Evolutionary conservation across 2,329 filamentous ascomycete species (phyloP).

Genomic region (Monascus ruber): DNA sequence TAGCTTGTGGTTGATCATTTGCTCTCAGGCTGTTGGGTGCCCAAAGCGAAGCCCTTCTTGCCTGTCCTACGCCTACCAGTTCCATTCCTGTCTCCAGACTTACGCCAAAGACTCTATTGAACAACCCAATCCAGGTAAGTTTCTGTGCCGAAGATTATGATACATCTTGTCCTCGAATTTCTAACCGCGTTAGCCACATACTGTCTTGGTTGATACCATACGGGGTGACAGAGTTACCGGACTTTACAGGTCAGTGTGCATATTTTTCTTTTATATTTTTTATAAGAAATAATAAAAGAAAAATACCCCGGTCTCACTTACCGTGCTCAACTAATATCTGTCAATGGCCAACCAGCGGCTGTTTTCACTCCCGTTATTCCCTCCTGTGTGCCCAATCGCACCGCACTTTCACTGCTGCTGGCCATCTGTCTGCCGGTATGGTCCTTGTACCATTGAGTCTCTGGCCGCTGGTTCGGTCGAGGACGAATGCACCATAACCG

Average conservation of each 20-base stretch:
- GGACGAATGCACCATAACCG: background rate
- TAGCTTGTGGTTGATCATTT: too few species aligned
- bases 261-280: background rate
- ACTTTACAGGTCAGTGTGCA: conserved; percentile 1
- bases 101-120: background rate
- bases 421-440: conserved; percentile 6
- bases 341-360: conserved; percentile 17
- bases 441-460: background rate
- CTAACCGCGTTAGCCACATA: conserved; percentile 5
- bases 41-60: too few species aligned
- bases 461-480: conserved; percentile 3
- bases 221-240: conserved; percentile 1
- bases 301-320: too few species aligned
- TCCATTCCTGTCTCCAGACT: background rate
- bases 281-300: too few species aligned
- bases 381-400: conserved; percentile 8
- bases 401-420: conserved; percentile 6
- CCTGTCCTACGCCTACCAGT: too few species aligned
- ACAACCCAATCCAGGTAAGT: background rate
- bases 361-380: conserved; percentile 14
- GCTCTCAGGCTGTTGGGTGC: too few species aligned
- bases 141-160: too few species aligned
- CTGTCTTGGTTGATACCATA: too few species aligned
- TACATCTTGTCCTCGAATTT: conserved; percentile 1
- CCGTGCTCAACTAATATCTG: conserved; percentile 19